phyloP scores from a whole-genome alignment of 805 yeast genomes.

The Henningerozyma blattae region DNA sequence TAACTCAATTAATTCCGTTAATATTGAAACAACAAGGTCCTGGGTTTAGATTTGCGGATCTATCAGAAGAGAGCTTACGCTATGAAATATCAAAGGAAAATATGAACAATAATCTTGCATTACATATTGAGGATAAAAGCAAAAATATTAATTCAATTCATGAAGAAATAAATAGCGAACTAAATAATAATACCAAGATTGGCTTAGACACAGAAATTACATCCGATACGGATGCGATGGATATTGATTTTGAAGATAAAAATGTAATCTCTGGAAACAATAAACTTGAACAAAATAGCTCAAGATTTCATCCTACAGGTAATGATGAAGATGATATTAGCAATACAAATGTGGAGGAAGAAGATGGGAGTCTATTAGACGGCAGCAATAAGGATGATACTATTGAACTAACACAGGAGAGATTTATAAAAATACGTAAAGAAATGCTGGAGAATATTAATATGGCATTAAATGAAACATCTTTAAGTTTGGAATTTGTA shows the following conservation, averaged over 20 bases:
- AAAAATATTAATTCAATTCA: too few species aligned
- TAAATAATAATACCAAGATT: too few species aligned
- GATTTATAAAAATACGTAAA: conserved; percentile 38
- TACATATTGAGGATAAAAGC: conserved; percentile 1
- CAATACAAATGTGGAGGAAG: not conserved
- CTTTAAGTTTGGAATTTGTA: conserved; percentile 76
- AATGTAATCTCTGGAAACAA: not conserved
- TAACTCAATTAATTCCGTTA: conserved; percentile 46
- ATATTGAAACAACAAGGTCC: conserved; percentile 47
- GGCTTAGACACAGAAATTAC: conserved; percentile 1
- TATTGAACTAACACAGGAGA: conserved; percentile 20
- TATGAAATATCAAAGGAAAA: conserved; percentile 29
- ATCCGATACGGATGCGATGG: not conserved
- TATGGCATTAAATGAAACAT: conserved; percentile 77
- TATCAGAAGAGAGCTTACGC: conserved; percentile 40
- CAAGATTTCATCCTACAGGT: not conserved
- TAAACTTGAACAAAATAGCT: not conserved
- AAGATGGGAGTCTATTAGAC: too few species aligned
- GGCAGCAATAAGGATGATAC: conserved; percentile 8
- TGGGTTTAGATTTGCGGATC: conserved; percentile 30
- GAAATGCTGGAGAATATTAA: conserved; percentile 42
- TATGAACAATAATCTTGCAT: conserved; percentile 1
- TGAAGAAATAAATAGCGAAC: too few species aligned
- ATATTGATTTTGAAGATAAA: conserved; percentile 1
- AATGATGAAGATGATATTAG: not conserved